phyloP scores from a whole-genome alignment of 2,329 filamentous ascomycete species.

The Fusarium papillatum region DNA sequence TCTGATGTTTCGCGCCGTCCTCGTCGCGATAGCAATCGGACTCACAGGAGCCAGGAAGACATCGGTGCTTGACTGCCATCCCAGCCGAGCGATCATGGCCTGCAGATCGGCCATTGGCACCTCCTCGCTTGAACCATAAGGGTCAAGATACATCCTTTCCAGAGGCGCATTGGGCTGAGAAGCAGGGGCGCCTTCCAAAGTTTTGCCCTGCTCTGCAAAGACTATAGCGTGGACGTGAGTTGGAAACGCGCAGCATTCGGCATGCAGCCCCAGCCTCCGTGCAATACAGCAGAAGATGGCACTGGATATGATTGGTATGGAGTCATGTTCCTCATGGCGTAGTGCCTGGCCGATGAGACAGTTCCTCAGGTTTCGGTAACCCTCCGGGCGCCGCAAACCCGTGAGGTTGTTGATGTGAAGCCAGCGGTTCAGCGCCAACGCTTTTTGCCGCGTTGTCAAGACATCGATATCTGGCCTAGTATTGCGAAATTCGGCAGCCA shows the following conservation, averaged over 20 bases:
- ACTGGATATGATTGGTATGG: slow-evolving; percentile 87
- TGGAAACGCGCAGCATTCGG: slow-evolving; percentile 85
- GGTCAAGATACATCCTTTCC: slow-evolving; percentile 83
- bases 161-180: slow-evolving; percentile 53
- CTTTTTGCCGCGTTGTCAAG: slow-evolving; percentile 75
- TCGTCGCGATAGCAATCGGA: slow-evolving; percentile 77
- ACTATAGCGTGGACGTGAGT: slow-evolving; percentile 89
- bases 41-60: slow-evolving; percentile 74
- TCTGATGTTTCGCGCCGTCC: slow-evolving; percentile 83
- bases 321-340: slow-evolving; percentile 79
- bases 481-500: slow-evolving; percentile 68
- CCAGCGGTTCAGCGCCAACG: slow-evolving; percentile 77
- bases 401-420: slow-evolving; percentile 77
- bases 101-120: slow-evolving; percentile 72
- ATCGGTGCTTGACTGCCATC: slow-evolving; percentile 56
- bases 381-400: slow-evolving; percentile 74
- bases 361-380: slow-evolving; percentile 86
- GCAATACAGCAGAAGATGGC: slow-evolving; percentile 90
- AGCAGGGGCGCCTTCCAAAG: slow-evolving; percentile 66
- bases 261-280: slow-evolving; percentile 79
- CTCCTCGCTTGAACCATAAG: slow-evolving; percentile 79
- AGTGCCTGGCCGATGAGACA: slow-evolving; percentile 90
- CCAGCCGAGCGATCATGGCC: slow-evolving; percentile 66
- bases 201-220: slow-evolving; percentile 69
- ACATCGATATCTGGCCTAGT: slow-evolving; percentile 66